Base-by-base conservation (phyloP, 768 basidiomycete species). In the Coprinopsis marcescibilis region DNA sequence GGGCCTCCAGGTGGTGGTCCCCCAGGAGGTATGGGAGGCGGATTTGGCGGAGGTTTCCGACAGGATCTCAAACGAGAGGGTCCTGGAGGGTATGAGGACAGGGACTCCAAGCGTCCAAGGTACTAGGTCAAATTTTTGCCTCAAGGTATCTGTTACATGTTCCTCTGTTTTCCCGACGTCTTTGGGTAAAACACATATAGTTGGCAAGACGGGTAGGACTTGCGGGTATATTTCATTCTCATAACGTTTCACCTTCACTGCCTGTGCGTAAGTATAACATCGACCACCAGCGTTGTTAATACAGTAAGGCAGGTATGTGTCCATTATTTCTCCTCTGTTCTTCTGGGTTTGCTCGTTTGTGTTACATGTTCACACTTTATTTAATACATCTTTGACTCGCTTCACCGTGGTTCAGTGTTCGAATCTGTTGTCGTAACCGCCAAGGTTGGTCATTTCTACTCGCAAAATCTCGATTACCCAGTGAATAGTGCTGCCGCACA, bases 21-120 rank as follows among this genome's bases (percentile, higher is more conserved):
- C 52, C 69, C 67, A 49, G 60, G 76, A 38, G 69, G 68, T 40
- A 68, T 68, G 52, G 59, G 60, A 35, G 75, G 73, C 20, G 66
- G 52, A 5, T 52, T 39, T 24, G 69, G 70, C 24, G 76, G 76
- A 45, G 77, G 80, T 45, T 80, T 75, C 64, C 80, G 82, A 52
- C 76, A 77, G 29, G 84, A 84, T 60, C 81, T 87, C 70, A 89
- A 89, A 67, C 80, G 87, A 53, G 82, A 83, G 60, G 80, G 77
- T 55, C 75, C 83, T 44, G 81, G 83, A 69, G 83, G 83, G 65
- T 86, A 76, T 65, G 88, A 90, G 60, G 88, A 90, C 64, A 78
- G 88, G 55, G 88, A 89, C 55, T 57, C 73, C 26, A 91, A 91
- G 67, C 83, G 89, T 60, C 81, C 84, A 58, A 78, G 89, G 60